Conservation (phyloP, 805 yeast species). For the Tanozyma kutaoensis region DNA sequence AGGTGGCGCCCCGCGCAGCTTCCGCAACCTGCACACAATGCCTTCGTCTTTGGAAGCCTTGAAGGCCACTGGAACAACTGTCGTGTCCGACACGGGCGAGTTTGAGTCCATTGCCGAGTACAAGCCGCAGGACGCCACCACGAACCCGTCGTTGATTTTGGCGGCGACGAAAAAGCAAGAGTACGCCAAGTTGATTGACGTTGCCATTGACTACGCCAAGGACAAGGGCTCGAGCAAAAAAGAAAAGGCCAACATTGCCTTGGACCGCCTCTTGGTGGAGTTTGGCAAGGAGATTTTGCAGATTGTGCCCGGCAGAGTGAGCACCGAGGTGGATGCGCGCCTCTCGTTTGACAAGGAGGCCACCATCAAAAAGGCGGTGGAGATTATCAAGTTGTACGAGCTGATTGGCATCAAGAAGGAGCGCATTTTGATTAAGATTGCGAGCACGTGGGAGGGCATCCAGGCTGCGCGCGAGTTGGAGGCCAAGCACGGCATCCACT, state of each 20-base stretch:
- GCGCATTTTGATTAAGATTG: constrained; percentile 88
- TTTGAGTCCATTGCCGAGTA: constrained; percentile 95
- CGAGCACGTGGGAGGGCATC: constrained; percentile 99
- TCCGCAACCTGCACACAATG: constrained; percentile 7
- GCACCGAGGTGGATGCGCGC: constrained; percentile 98
- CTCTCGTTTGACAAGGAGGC: constrained; percentile 92
- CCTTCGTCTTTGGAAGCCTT: constrained; percentile 76
- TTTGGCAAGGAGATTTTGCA: constrained; percentile 88
- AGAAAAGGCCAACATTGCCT: constrained; percentile 68
- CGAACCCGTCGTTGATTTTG: constrained; percentile 93
- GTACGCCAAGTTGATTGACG: constrained; percentile 81
- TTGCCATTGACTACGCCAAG: constrained; percentile 81
- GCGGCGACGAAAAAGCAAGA: constrained; percentile 90
- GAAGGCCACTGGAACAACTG: constrained; percentile 90
- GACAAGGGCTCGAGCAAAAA: constrained; percentile 42
- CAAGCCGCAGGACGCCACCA: constrained; percentile 98
- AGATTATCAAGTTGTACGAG: constrained; percentile 80
- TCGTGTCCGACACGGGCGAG: constrained; percentile 98
- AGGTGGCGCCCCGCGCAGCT: background rate
- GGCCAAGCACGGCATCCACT: constrained; percentile 79
- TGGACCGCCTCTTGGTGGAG: constrained; percentile 88
- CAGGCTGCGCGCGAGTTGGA: constrained; percentile 96
- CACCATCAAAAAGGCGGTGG: constrained; percentile 85
- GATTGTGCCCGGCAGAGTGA: constrained; percentile 97
- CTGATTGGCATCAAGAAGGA: constrained; percentile 77